Base-by-base conservation (phyloP, 2,329 filamentous ascomycete species). In the Endoconidiophora polonica region DNA sequence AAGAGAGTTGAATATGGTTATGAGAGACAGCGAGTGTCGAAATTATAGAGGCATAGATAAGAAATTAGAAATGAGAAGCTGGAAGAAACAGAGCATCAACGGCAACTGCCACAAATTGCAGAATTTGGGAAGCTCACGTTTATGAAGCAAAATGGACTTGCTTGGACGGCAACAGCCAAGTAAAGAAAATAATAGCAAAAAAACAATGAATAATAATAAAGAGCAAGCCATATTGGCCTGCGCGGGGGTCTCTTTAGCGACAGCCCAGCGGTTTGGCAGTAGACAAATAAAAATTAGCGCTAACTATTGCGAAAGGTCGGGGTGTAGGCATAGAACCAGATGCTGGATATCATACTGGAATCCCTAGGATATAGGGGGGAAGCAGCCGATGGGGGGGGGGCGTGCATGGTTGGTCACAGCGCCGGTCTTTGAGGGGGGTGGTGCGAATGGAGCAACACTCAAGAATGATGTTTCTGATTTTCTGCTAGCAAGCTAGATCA, bases 281-380 rank as follows among this genome's bases (percentile, higher is more conserved):
- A 45, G 4, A 45, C 10, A 45, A 14, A 45, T 29, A 44, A 44
- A 18, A 39, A 24, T 12, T 37, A 29, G 44, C 44, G 33, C 20
- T 46, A 20, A 29, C 22, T 23, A 46, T 46, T 46, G 18, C 16
- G 22, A 36, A 46, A 46, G 44, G 44, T 29, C 38, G 29, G 29
- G 44, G 44, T 46, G 44, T 46, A 18, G 26, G 16, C 44, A 46
- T 46, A n/a, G 38, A 46, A 44, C 9, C 7, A 33, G 7, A 12
- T 33, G 29, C 29, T 33, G 29, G 29, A 12, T 3, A 12, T 33
- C 12, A 33, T 12, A 33, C 29, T 33, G 12, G 9, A 33, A 12
- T 33, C 29, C 29, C 29, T 33, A 33, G 29, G 9, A 33, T 33
- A 33, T 33, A 33, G 29, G 29, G 29, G 29, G 29, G 7, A 33